phyloP scores from a whole-genome alignment of 768 basidiomycete species.

The Naematelia encephala region DNA sequence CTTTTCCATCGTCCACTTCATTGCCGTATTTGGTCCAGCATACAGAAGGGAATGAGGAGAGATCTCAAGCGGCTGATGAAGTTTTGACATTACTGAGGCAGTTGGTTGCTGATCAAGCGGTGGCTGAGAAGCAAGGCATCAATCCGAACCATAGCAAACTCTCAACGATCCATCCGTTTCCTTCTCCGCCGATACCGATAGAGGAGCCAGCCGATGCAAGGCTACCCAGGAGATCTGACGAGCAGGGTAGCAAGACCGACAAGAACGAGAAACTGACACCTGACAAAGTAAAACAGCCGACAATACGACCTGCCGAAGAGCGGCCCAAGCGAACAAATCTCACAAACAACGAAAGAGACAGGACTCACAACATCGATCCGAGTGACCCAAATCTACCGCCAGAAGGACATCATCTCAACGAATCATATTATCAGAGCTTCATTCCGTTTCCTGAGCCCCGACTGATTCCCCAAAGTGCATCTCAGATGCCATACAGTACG shows the following conservation, averaged over 20 bases:
- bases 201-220: background rate
- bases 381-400: background rate
- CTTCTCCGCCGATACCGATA: background rate
- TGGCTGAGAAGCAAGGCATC: background rate
- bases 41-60: background rate
- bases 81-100: slow-evolving; percentile 12
- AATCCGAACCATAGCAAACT: background rate
- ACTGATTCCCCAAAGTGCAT: too few relatives aligned
- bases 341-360: background rate
- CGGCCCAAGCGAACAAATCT: too few relatives aligned
- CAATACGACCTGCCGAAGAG: background rate
- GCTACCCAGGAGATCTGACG: background rate
- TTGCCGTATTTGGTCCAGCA: background rate
- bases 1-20: background rate
- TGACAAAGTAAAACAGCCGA: background rate
- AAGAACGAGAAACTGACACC: background rate
- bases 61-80: slow-evolving; percentile 1
- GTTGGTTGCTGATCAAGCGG: slow-evolving; percentile 10
- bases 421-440: background rate
- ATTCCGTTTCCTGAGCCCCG: too few relatives aligned
- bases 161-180: background rate
- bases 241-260: background rate
- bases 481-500: too few relatives aligned
- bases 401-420: background rate
- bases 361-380: background rate